These are phyloP conservation scores for Boletus vermiculosoides DNA, from an alignment of 768 basidiomycete species.

Conservation along the genomic window DNA sequence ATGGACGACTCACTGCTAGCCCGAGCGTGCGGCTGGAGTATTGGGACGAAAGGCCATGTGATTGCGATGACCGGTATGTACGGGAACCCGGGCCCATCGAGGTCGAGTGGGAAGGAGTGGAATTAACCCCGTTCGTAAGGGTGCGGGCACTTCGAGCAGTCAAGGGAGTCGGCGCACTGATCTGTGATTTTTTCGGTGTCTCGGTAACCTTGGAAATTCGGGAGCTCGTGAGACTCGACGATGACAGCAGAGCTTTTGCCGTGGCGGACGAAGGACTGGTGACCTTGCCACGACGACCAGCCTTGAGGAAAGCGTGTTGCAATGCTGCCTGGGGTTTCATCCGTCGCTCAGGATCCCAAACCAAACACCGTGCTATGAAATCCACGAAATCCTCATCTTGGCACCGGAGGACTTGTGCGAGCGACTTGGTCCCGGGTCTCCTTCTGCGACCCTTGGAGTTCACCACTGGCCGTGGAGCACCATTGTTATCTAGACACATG, in stretches of 20 bases:
- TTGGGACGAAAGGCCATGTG: slow-evolving; percentile 69
- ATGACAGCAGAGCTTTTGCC: slow-evolving; percentile 55
- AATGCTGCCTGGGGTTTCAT: slow-evolving; percentile 92
- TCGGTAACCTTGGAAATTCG: slow-evolving; percentile 56
- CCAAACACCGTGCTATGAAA: slow-evolving; percentile 94
- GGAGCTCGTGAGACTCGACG: slow-evolving; percentile 50
- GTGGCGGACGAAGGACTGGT: slow-evolving; percentile 43
- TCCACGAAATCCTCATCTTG: slow-evolving; percentile 96
- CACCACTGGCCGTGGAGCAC: slow-evolving; percentile 88
- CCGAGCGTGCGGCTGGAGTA: slow-evolving; percentile 76
- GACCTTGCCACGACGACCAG: slow-evolving; percentile 56
- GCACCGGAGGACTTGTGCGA: slow-evolving; percentile 84
- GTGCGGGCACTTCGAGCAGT: slow-evolving; percentile 73
- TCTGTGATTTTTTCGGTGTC: slow-evolving; percentile 87
- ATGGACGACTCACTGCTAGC: slow-evolving; percentile 55
- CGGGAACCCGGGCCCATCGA: slow-evolving; percentile 60
- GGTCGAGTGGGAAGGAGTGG: slow-evolving; percentile 60
- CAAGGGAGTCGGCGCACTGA: slow-evolving; percentile 84
- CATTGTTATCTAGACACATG: slow-evolving; percentile 70
- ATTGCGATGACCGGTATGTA: slow-evolving; percentile 67
- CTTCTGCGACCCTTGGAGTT: slow-evolving; percentile 96
- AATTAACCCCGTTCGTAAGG: slow-evolving; percentile 46
- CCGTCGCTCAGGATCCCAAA: slow-evolving; percentile 96
- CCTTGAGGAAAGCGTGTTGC: slow-evolving; percentile 85
- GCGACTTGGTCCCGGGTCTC: slow-evolving; percentile 86